These are phyloP conservation scores for Fusarium kyushuense DNA, from an alignment of 2,329 filamentous ascomycete species.

Conservation along the genomic window DNA sequence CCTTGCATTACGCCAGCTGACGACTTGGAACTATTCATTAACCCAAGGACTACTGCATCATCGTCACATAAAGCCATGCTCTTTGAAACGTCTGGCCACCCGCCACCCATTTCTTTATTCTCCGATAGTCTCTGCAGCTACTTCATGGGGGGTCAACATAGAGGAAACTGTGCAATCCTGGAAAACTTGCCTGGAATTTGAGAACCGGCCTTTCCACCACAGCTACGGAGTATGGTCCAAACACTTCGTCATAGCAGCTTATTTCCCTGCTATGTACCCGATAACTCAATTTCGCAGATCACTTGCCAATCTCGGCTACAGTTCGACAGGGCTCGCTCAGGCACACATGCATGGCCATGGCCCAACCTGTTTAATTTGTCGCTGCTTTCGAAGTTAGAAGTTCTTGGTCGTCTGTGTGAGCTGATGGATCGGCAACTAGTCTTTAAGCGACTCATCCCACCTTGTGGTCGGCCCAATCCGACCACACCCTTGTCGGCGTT, in stretches of 20 bases:
- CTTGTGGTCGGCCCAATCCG: conserved; percentile 46
- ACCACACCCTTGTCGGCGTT: conserved; percentile 41
- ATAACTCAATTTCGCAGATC: conserved; percentile 31
- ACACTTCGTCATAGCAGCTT: background rate
- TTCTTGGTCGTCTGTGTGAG: conserved; percentile 35
- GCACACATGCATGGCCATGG: conserved; percentile 11
- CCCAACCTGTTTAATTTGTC: conserved; percentile 28
- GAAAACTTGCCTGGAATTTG: conserved; percentile 13
- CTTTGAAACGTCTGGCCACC: background rate
- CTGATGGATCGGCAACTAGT: conserved; percentile 48
- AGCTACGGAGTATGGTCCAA: background rate
- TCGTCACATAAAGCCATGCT: background rate
- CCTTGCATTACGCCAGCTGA: background rate
- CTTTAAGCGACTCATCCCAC: conserved; percentile 41
- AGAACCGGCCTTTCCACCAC: conserved; percentile 6
- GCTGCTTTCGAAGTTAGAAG: conserved; percentile 27
- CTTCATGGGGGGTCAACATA: conserved; percentile 11
- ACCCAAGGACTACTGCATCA: background rate
- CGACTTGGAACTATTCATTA: background rate
- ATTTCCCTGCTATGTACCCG: background rate
- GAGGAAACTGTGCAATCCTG: conserved; percentile 19
- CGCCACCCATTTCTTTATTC: background rate
- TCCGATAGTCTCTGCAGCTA: conserved; percentile 14
- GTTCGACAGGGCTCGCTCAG: conserved; percentile 30
- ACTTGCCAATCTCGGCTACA: conserved; percentile 2